Evolutionary conservation across 495 filamentous ascomycete genomes (phyloP), one percentile per base, ranked within the genome.

Genomic region (Penicillium canariense): DNA sequence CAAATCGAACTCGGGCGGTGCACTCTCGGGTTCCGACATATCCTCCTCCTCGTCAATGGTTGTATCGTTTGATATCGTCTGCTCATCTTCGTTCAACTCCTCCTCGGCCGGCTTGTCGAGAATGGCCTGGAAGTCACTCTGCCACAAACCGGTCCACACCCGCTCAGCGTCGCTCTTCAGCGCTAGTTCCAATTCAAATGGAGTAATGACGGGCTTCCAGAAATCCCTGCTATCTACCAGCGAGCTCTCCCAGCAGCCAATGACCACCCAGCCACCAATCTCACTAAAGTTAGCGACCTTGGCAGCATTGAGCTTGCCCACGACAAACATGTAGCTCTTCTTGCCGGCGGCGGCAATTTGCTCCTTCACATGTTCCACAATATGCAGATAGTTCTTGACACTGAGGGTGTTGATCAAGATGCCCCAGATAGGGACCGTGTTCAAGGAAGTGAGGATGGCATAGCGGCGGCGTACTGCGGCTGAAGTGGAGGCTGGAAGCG

Each of bases 201-300:
- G 92, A 10, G 95, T 98, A 30, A 98, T 82, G 4, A 97, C 82
- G 1, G 90, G 90, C 65, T 81, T 85, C 74, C 82, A 97, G 61
- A 94, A 91, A 10, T 89, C 90, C 58, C 87, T 86, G 55, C 88
- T 88, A 59, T 89, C 89, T 11, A 97, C 82, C 40, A 97, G 74
- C 52, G 87, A 87, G 64, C 93, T 96, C 70, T 98, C 94, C 94
- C 95, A 97, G 72, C 94, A 98, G 9, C 95, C 95, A 36, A 98
- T 87, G 1, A 97, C 92, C 0, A 97, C 91, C 94, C 94, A 98
- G 12, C 88, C 95, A 17, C 89, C 92, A 10, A 98, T 81, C 70
- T 98, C 94, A 48, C 85, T 82, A 69, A 98, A 98, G 70, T 98
- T 98, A 20, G 94, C 95, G 5, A 98, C 77, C 69, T 98, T 98